These are phyloP conservation scores for Senna siamea DNA, from an alignment of 306 rosid genomes.

Conservation along the genomic window DNA sequence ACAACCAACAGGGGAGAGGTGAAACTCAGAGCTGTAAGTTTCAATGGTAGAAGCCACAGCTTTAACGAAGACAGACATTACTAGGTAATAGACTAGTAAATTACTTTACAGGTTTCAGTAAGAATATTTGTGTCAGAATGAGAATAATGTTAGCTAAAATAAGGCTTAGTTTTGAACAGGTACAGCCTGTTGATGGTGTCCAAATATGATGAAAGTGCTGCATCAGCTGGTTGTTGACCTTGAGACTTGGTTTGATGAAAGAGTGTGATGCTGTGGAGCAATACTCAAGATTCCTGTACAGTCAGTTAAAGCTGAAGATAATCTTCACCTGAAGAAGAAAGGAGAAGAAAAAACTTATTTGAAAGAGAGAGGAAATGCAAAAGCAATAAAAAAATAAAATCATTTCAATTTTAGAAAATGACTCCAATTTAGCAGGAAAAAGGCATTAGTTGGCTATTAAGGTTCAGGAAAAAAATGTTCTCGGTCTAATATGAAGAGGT, in stretches of 20 bases:
- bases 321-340: conserved; percentile 30
- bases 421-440: conserved; percentile 5
- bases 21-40: conserved; percentile 69
- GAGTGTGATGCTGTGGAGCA: conserved; percentile 20
- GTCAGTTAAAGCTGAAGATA: conserved; percentile 39
- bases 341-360: not conserved
- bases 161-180: conserved; percentile 36
- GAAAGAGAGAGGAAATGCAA: conserved; percentile 17
- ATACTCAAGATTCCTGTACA: conserved; percentile 23
- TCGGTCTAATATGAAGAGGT: too few species aligned
- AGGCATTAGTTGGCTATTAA: not conserved
- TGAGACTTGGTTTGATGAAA: conserved; percentile 30
- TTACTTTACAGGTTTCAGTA: conserved; percentile 24
- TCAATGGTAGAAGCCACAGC: conserved; percentile 40
- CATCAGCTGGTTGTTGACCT: too few species aligned
- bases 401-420: conserved; percentile 9
- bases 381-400: not conserved
- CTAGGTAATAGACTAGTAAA: conserved; percentile 50
- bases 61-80: conserved; percentile 47
- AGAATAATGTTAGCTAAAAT: not conserved
- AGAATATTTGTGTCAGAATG: not conserved
- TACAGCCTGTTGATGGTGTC: too few species aligned
- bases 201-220: too few species aligned
- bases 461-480: too few species aligned
- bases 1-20: conserved; percentile 86